Evolutionary conservation across 1,284 basidiomycete species (phyloP).

Genomic region (Apiotrichum siamense): DNA sequence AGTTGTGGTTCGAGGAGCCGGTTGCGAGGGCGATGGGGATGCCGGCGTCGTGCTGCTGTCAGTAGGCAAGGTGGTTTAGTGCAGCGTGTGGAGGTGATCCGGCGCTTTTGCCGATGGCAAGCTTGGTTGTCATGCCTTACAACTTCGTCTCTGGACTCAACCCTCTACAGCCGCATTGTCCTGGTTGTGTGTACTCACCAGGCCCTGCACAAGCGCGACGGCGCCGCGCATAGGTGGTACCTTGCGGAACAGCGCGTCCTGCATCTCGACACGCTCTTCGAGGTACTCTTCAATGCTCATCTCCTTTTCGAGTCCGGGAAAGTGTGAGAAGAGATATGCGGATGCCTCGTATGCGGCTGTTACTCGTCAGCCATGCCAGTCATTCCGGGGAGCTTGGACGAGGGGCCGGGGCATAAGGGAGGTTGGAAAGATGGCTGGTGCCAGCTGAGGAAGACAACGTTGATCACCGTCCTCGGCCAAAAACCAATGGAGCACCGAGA

Average conservation of each 20-base stretch:
- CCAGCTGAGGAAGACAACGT: too few relatives aligned
- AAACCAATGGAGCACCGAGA: too few relatives aligned
- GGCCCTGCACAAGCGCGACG: conserved; percentile 35
- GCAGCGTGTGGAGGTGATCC: too few relatives aligned
- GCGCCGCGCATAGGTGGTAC: conserved; percentile 46
- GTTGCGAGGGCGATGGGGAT: conserved; percentile 47
- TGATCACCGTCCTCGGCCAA: too few relatives aligned
- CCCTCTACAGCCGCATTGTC: too few relatives aligned
- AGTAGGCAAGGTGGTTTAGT: too few relatives aligned
- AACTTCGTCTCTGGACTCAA: too few relatives aligned
- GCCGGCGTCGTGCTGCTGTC: conserved; percentile 32
- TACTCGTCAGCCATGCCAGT: background rate
- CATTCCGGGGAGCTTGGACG: too few relatives aligned
- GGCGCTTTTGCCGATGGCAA: too few relatives aligned
- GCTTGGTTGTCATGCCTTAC: too few relatives aligned
- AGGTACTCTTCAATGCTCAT: conserved; percentile 44
- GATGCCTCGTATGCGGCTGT: conserved; percentile 26
- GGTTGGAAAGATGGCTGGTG: too few relatives aligned
- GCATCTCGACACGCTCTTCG: conserved; percentile 35
- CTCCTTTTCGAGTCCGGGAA: conserved; percentile 39
- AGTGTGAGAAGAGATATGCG: conserved; percentile 38
- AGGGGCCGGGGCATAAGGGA: too few relatives aligned
- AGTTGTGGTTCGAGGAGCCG: conserved; percentile 36
- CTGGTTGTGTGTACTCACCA: conserved; percentile 25
- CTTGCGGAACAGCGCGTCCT: conserved; percentile 39